Evolutionary conservation across 805 yeast species (phyloP).

Genomic region (Candida pseudoglaebosa): DNA sequence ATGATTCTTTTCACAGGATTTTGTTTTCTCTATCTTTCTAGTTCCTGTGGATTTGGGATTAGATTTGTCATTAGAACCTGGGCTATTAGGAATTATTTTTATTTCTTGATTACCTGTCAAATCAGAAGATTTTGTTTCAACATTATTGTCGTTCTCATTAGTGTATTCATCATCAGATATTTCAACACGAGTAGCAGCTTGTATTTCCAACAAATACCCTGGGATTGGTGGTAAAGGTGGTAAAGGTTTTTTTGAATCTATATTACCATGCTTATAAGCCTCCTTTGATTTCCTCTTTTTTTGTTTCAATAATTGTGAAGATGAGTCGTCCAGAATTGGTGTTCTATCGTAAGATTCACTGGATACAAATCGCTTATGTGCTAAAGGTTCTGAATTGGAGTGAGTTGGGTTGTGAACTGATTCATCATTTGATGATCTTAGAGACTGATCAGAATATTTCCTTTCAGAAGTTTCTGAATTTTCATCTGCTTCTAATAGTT

Average conservation of each 20-base stretch:
- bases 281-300: background rate
- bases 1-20: no score
- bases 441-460: background rate
- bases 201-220: slow-evolving; percentile 8
- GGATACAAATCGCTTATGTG: no score
- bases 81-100: no score
- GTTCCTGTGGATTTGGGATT: no score
- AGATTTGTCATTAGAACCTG: no score
- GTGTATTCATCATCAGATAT: background rate
- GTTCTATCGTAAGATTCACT: no score
- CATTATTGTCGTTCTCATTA: background rate
- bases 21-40: no score
- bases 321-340: no score
- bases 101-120: background rate
- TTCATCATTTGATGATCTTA: no score
- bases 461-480: no score
- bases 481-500: background rate
- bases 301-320: slow-evolving; percentile 1
- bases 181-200: background rate
- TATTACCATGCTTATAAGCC: slow-evolving; percentile 1
- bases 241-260: slow-evolving; percentile 10
- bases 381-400: no score
- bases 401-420: no score
- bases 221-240: slow-evolving; percentile 19
- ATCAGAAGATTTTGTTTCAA: background rate